These are phyloP conservation scores for Brettanomyces nanus DNA, from an alignment of 805 yeast genomes.

Conservation along the genomic window DNA sequence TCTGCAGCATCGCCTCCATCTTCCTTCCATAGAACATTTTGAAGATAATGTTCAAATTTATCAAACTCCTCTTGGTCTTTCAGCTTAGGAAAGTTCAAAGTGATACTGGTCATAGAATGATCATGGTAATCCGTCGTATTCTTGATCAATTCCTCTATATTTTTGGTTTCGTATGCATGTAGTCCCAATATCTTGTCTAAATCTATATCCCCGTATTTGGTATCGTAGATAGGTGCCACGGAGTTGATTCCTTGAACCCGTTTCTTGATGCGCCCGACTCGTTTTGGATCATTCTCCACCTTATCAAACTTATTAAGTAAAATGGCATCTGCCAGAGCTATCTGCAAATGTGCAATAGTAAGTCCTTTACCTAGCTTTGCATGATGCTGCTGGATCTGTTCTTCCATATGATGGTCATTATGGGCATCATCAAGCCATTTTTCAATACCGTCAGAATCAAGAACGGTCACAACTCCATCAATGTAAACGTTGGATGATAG, in stretches of 20 bases:
- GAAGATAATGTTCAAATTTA: slow-evolving; percentile 55
- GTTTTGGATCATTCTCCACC: slow-evolving; percentile 20
- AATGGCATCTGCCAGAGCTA: slow-evolving; percentile 82
- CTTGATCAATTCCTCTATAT: slow-evolving; percentile 16
- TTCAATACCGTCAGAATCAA: slow-evolving; percentile 64
- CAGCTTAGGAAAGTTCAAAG: slow-evolving; percentile 37
- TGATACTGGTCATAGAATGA: slow-evolving; percentile 45
- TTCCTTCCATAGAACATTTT: slow-evolving; percentile 68
- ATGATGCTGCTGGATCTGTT: slow-evolving; percentile 18
- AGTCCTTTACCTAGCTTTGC: slow-evolving; percentile 28
- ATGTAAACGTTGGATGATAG: slow-evolving; percentile 75
- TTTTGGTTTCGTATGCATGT: slow-evolving; percentile 59
- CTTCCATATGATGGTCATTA: slow-evolving; percentile 33
- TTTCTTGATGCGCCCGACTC: slow-evolving; percentile 18
- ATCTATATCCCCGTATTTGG: slow-evolving; percentile 71
- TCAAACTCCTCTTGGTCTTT: slow-evolving; percentile 29
- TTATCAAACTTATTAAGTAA: slow-evolving; percentile 73
- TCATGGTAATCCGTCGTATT: slow-evolving; percentile 33
- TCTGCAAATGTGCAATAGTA: slow-evolving; percentile 83
- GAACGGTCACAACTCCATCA: slow-evolving; percentile 85
- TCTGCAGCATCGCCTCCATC: slow-evolving; percentile 25
- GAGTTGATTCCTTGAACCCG: slow-evolving; percentile 53
- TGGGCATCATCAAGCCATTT: slow-evolving; percentile 61
- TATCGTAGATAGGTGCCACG: slow-evolving; percentile 56
- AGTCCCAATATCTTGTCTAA: slow-evolving; percentile 61